Evolutionary conservation across 2,329 filamentous ascomycete genomes (phyloP).

Genomic region (Stemphylium lycopersici): DNA sequence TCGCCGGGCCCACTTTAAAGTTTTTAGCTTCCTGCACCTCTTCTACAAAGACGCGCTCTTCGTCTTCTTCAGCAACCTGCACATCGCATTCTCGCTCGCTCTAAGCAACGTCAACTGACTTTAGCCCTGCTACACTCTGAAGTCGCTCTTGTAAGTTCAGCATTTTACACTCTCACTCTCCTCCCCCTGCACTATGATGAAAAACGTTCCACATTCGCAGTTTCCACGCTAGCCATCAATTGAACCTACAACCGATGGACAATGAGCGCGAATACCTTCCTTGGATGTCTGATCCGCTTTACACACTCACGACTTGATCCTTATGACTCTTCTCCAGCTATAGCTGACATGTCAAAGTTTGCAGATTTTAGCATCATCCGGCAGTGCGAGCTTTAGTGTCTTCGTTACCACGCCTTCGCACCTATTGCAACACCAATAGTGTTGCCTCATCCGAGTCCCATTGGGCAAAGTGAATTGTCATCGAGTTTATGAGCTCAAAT

Average conservation of each 20-base stretch:
- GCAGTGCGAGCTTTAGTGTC: too few species aligned
- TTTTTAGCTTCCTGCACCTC: constrained; percentile 11
- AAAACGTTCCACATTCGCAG: constrained; percentile 80
- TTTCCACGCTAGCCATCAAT: constrained; percentile 79
- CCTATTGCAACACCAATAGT: too few species aligned
- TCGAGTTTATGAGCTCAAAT: not conserved
- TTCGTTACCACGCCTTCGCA: too few species aligned
- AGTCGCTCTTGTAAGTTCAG: constrained; percentile 9
- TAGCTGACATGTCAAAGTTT: constrained; percentile 3
- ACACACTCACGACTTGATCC: not conserved
- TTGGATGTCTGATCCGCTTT: constrained; percentile 72
- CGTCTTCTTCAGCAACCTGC: constrained; percentile 5
- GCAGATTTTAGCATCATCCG: constrained; percentile 10
- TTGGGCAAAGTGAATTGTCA: not conserved
- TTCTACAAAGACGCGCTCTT: not conserved
- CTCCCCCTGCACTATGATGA: constrained; percentile 63
- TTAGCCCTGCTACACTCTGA: not conserved
- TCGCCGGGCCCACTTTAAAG: constrained; percentile 9
- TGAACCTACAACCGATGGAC: constrained; percentile 69
- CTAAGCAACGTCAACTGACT: not conserved
- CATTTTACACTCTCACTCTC: not conserved
- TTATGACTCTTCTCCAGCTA: not conserved
- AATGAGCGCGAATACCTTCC: constrained; percentile 72
- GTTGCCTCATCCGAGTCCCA: too few species aligned
- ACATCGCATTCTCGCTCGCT: not conserved